Conservation (phyloP, 1,284 basidiomycete genomes). For the Ustanciosporium gigantosporum region DNA sequence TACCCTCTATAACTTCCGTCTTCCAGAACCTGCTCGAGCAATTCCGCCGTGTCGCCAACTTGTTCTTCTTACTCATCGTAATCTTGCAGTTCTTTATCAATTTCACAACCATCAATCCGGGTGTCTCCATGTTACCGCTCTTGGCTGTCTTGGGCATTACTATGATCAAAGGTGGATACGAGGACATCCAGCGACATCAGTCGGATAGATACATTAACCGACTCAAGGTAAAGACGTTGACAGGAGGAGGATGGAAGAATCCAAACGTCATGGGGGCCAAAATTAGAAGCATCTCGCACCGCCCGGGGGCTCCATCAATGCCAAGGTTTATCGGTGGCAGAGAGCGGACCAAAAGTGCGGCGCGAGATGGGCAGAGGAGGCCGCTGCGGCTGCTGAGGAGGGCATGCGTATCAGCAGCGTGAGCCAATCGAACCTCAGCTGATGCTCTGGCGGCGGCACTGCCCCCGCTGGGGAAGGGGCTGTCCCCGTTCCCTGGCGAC, state of each 20-base stretch:
- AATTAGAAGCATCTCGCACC: constrained; percentile 28
- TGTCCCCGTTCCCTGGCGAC: constrained; percentile 16
- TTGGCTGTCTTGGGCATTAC: constrained; percentile 85
- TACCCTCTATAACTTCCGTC: constrained; percentile 60
- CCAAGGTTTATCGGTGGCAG: too few species aligned
- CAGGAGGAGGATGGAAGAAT: constrained; percentile 52
- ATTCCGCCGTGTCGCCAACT: constrained; percentile 59
- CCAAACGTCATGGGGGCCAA: constrained; percentile 55
- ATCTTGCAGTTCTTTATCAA: constrained; percentile 92
- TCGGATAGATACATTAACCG: constrained; percentile 82
- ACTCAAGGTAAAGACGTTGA: constrained; percentile 38
- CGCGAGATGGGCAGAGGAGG: too few species aligned
- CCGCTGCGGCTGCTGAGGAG: too few species aligned
- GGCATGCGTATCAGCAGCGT: too few species aligned
- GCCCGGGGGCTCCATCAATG: too few species aligned
- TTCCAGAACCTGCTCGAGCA: constrained; percentile 60
- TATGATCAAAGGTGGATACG: constrained; percentile 91
- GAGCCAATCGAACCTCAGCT: constrained; percentile 21
- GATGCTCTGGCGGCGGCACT: constrained; percentile 45
- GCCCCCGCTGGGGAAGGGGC: constrained; percentile 6
- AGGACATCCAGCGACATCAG: constrained; percentile 96
- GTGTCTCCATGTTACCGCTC: constrained; percentile 87
- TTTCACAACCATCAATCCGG: constrained; percentile 90
- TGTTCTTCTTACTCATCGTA: constrained; percentile 68
- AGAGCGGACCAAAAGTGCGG: too few species aligned